phyloP scores from a whole-genome alignment of 116 monocot species.

The Phalaenopsis hybrid region DNA sequence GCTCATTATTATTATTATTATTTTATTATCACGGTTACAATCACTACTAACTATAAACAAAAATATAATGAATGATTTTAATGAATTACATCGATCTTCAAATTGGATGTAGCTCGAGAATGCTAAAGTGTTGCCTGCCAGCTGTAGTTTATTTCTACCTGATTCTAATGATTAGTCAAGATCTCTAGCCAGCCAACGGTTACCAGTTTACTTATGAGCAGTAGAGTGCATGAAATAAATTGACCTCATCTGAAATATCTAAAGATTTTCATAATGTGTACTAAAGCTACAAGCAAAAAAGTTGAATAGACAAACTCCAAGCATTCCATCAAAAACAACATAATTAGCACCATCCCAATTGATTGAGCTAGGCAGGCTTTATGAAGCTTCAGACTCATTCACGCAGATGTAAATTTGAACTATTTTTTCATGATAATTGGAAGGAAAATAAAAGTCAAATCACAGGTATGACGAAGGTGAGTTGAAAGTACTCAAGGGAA shows the following conservation, averaged over 20 bases:
- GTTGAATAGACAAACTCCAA: neutral
- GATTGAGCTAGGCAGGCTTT: neutral
- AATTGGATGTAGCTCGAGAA: neutral
- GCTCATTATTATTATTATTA: too few relatives aligned
- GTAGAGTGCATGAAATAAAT: neutral
- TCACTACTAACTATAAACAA: neutral
- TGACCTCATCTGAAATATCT: neutral
- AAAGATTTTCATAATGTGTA: neutral
- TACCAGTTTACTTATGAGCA: neutral
- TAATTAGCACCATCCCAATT: neutral
- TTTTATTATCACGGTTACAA: neutral
- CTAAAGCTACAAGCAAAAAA: neutral
- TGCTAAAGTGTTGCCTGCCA: neutral
- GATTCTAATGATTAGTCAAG: too few relatives aligned
- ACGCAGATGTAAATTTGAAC: too few relatives aligned
- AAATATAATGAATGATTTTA: neutral
- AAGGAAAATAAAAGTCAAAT: too few relatives aligned
- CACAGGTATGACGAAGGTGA: too few relatives aligned
- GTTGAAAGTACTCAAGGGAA: too few relatives aligned
- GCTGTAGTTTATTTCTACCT: neutral
- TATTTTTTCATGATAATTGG: too few relatives aligned
- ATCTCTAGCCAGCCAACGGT: too few relatives aligned
- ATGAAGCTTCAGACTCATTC: too few relatives aligned
- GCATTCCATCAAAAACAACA: neutral
- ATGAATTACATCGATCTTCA: neutral